These are phyloP conservation scores for Cyclotella kingstonii DNA, from an alignment of 108 stramenopile species.

Conservation along the genomic window DNA sequence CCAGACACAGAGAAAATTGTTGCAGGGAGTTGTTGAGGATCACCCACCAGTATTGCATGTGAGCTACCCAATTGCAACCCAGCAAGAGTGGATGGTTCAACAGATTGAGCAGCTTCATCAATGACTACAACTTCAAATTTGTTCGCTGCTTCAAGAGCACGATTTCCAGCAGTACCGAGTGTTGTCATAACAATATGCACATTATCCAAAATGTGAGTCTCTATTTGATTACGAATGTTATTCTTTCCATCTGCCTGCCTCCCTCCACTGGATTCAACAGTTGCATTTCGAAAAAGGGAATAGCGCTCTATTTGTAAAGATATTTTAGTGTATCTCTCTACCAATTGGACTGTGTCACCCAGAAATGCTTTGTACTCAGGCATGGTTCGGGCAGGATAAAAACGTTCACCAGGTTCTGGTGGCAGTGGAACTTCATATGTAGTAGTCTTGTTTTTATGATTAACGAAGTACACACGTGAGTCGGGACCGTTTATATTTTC, in stretches of 20 bases:
- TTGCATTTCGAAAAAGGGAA: conserved; percentile 39
- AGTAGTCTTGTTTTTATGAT: conserved; percentile 79
- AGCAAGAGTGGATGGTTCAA: conserved; percentile 93
- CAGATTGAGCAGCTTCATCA: conserved; percentile 98
- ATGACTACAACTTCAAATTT: conserved; percentile 96
- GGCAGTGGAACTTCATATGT: conserved; percentile 81
- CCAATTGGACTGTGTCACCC: conserved; percentile 66
- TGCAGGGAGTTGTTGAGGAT: conserved; percentile 96
- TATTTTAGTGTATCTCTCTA: conserved; percentile 71
- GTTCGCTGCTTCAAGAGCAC: conserved; percentile 72
- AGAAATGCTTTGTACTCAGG: conserved; percentile 78
- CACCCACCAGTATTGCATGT: conserved; percentile 94
- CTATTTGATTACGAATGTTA: conserved; percentile 57
- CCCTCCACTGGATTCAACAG: conserved; percentile 18
- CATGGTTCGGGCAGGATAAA: conserved; percentile 62
- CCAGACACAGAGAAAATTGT: conserved; percentile 92
- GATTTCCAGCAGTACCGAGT: conserved; percentile 88
- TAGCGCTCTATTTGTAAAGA: conserved; percentile 66
- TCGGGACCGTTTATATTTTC: conserved; percentile 56
- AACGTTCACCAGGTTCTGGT: conserved; percentile 70
- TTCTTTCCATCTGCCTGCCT: conserved; percentile 35
- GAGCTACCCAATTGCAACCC: conserved; percentile 87
- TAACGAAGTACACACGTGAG: conserved; percentile 75
- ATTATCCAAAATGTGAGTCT: conserved; percentile 81
- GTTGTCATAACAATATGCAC: conserved; percentile 97